Evolutionary conservation across 805 yeast genomes (phyloP).

Genomic region (Wickerhamiella occidentalis): DNA sequence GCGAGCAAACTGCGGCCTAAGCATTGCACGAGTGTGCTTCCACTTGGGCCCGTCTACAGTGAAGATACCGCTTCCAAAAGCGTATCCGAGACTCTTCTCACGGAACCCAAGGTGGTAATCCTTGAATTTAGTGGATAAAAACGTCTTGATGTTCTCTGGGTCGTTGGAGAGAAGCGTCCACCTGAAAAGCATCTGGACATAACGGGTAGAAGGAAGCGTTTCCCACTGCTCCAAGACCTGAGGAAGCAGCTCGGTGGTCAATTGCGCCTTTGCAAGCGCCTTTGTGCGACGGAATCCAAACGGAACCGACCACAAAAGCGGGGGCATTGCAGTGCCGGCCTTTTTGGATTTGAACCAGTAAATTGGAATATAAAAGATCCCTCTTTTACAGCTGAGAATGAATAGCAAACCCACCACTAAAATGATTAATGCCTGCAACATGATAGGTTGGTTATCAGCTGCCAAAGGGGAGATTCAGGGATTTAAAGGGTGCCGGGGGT

Average conservation of each 20-base stretch:
- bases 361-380: neutral
- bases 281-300: conserved; percentile 3
- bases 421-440: neutral
- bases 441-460: too few relatives aligned
- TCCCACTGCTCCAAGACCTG: neutral
- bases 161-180: conserved; percentile 20
- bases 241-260: neutral
- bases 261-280: neutral
- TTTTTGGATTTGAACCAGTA: neutral
- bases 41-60: conserved; percentile 28
- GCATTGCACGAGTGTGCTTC: conserved; percentile 27
- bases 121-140: conserved; percentile 26
- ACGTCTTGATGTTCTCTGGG: conserved; percentile 27
- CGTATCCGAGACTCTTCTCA: conserved; percentile 20
- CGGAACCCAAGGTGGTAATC: conserved; percentile 26
- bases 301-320: neutral
- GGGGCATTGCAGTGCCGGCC: conserved; percentile 1
- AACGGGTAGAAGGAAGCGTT: neutral
- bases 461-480: too few relatives aligned
- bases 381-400: neutral
- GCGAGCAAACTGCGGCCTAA: conserved; percentile 28
- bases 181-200: conserved; percentile 6
- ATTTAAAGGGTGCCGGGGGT: too few relatives aligned
- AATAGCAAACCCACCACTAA: neutral
- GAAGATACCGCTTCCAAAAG: conserved; percentile 29